Evolutionary conservation across 768 basidiomycete species (phyloP).

Genomic region (Harrya chromipes): DNA sequence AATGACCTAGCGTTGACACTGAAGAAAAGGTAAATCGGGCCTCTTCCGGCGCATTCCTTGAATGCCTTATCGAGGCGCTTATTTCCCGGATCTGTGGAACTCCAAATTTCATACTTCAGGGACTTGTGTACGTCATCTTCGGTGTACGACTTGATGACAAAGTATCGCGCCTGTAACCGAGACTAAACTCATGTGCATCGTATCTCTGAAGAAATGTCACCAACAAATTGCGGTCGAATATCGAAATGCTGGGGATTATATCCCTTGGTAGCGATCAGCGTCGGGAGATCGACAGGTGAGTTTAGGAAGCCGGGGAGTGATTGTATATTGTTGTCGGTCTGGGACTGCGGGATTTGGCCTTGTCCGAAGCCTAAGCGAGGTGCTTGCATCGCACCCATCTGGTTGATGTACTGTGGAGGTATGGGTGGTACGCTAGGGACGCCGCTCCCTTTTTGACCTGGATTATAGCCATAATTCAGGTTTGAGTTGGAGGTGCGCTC

Average conservation of each 20-base stretch:
- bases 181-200: conserved; percentile 1
- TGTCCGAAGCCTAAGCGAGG: conserved; percentile 40
- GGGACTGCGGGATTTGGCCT: conserved; percentile 26
- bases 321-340: conserved; percentile 33
- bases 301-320: conserved; percentile 46
- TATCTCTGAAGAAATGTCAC: conserved; percentile 27
- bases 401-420: conserved; percentile 69
- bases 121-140: conserved; percentile 99
- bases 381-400: conserved; percentile 37
- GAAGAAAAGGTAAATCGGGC: conserved; percentile 97
- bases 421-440: conserved; percentile 71
- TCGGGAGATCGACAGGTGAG: conserved; percentile 80
- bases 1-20: conserved; percentile 86
- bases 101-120: conserved; percentile 97
- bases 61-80: conserved; percentile 97
- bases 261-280: conserved; percentile 82
- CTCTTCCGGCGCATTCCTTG: conserved; percentile 87
- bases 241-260: conserved; percentile 90
- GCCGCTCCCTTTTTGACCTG: conserved; percentile 29
- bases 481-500: conserved; percentile 67
- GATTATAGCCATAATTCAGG: conserved; percentile 57
- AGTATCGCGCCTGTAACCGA: conserved; percentile 71
- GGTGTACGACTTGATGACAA: conserved; percentile 99
- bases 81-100: conserved; percentile 94
- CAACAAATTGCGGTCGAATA: conserved; percentile 69